Conservation (phyloP, 169 alveolate species). For the Neospora caninum region DNA sequence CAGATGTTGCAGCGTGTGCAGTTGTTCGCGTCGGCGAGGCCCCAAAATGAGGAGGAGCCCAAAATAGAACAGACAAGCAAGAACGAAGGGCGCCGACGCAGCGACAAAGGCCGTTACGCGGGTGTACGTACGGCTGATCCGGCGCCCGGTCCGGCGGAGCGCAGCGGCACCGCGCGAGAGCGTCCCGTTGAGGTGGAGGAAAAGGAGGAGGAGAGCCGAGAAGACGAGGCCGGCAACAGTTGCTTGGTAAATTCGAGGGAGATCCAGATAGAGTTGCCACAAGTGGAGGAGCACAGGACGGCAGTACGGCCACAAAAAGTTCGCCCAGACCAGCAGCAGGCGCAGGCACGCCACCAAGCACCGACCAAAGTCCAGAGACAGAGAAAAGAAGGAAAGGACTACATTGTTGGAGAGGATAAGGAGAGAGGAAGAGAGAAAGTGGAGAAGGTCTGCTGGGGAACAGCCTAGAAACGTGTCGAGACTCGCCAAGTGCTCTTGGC, state of each 20-base stretch:
- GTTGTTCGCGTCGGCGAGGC: not conserved
- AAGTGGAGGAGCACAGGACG: not conserved
- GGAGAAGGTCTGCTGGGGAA: not conserved
- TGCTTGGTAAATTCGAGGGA: not conserved
- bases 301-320: not conserved
- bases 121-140: not conserved
- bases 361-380: not conserved
- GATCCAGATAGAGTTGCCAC: not conserved
- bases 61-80: not conserved
- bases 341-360: not conserved
- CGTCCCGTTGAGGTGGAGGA: not conserved
- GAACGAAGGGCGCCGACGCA: conserved; percentile 20
- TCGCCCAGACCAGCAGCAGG: not conserved
- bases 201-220: not conserved
- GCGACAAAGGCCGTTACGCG: not conserved
- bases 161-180: not conserved
- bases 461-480: conserved; percentile 26
- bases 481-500: not conserved
- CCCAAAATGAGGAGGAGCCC: not conserved
- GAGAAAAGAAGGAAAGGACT: not conserved
- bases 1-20: not conserved
- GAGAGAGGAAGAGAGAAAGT: not conserved
- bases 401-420: not conserved
- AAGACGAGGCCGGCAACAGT: not conserved
- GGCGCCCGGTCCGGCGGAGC: not conserved